phyloP scores from a whole-genome alignment of 2,329 filamentous ascomycete species.

The Epichloe uncinata region DNA sequence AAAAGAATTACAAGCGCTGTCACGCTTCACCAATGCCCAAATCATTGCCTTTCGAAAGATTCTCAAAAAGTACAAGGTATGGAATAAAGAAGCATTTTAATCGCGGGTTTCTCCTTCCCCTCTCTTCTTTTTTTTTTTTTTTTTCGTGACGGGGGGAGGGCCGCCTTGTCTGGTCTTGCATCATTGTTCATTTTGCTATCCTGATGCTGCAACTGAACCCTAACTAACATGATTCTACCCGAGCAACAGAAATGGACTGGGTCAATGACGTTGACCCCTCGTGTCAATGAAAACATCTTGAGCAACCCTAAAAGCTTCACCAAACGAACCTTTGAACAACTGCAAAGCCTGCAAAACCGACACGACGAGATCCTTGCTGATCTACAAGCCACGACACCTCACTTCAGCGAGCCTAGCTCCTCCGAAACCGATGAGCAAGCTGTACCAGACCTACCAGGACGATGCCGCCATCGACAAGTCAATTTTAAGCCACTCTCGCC shows the following conservation, averaged over 20 bases:
- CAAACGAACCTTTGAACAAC: slow-evolving; percentile 45
- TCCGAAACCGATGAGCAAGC: slow-evolving; percentile 17
- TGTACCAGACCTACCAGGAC: slow-evolving; percentile 1
- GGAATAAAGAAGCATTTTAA: neutral
- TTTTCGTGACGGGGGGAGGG: no score
- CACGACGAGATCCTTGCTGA: slow-evolving; percentile 36
- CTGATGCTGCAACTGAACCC: neutral
- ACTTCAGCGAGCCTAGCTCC: slow-evolving; percentile 26
- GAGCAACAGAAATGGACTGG: slow-evolving; percentile 61
- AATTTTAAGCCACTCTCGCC: slow-evolving; percentile 20
- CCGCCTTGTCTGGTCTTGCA: no score
- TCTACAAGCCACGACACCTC: slow-evolving; percentile 32
- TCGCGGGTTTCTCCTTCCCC: no score
- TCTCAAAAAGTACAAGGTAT: slow-evolving; percentile 73
- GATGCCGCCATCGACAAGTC: slow-evolving; percentile 9
- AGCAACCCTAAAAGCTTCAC: slow-evolving; percentile 59
- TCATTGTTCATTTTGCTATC: neutral
- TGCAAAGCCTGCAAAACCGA: slow-evolving; percentile 34
- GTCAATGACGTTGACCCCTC: slow-evolving; percentile 48
- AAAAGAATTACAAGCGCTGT: slow-evolving; percentile 56
- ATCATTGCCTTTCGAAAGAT: slow-evolving; percentile 69
- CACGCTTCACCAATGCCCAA: slow-evolving; percentile 62
- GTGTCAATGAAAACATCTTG: slow-evolving; percentile 55
- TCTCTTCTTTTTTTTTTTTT: no score
- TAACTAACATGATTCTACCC: neutral